Percentiles rank a stretch among this genome's conserved stretches.
These are phyloP conservation scores for Buxus sempervirens DNA, from an alignment of 164 flowering plant genomes.

Conservation along the genomic window DNA sequence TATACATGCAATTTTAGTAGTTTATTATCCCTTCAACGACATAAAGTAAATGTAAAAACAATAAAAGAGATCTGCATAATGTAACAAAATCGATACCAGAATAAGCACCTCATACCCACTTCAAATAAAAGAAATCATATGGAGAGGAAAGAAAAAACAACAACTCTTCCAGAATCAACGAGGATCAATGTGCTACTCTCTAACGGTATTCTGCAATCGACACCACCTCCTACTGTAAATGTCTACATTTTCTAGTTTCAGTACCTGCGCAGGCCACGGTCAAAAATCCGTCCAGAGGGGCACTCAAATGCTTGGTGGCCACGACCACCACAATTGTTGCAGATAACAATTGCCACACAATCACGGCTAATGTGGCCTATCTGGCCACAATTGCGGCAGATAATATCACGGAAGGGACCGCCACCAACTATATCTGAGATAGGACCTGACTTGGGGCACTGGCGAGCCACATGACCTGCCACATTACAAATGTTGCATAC, in stretches of 20 bases:
- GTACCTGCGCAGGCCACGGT: slow-evolving; percentile 32
- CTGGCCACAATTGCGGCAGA: slow-evolving; percentile 39
- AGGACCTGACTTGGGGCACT: slow-evolving; percentile 51
- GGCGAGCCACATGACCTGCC: slow-evolving; percentile 80
- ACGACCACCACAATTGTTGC: slow-evolving; percentile 51
- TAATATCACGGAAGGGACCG: slow-evolving; percentile 31
- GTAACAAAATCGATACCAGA: too few species aligned
- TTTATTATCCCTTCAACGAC: too few species aligned
- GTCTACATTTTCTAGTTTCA: neutral
- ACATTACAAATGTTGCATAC: slow-evolving; percentile 64
- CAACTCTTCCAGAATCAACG: neutral
- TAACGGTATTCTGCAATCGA: neutral
- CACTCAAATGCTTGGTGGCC: slow-evolving; percentile 47
- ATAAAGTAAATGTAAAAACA: too few species aligned
- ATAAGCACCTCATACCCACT: too few species aligned
- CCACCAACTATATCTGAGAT: slow-evolving; percentile 26
- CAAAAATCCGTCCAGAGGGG: slow-evolving; percentile 37
- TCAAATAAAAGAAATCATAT: too few species aligned
- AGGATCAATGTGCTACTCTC: neutral
- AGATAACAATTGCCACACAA: slow-evolving; percentile 35
- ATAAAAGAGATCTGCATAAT: too few species aligned
- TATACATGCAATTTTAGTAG: too few species aligned
- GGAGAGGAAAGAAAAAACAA: neutral
- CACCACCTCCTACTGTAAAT: slow-evolving; percentile 3
- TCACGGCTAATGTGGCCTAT: slow-evolving; percentile 49